Evolutionary conservation across 768 basidiomycete species (phyloP), one percentile per base, ranked within the genome.

Genomic region (Boletus bicolor): DNA sequence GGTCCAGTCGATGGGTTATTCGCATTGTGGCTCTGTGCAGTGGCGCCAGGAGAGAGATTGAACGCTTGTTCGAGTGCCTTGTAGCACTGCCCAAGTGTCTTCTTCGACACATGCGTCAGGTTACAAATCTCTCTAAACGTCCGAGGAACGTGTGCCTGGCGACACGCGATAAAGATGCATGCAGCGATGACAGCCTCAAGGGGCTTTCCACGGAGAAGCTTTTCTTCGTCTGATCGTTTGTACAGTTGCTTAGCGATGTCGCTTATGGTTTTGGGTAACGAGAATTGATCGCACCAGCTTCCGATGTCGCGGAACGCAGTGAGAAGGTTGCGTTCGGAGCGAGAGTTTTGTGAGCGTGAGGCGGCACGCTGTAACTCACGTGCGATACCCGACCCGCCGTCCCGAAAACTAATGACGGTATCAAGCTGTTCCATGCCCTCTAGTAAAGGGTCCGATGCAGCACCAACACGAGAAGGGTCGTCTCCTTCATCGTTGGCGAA

Each of bases 401-500:
- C 97, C 49, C 89, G 85, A 74, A 96, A 97, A 62, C 91, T 91
- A 72, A 98, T 98, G 54, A 92, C 83, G 35, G 97, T 98, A 65
- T 94, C 89, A 45, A 98, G 82, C 71, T 96, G 91, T 67, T 97
- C 95, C 65, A 93, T 87, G 38, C 93, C 94, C 71, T 98, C 93
- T 76, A 98, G 80, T 42, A 95, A 76, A 32, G 95, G 93, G 72
- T 98, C 93, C 19, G 88, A 84, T 43, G 94, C 93, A 52, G 93
- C 94, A 76, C 97, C 97, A 64, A 99, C 97, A 89, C 97, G 97
- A 62, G 97, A 98, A 59, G 97, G 97, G 72, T 99, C 97, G 71
- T 98, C 96, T 59, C 96, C 95, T 78, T 99, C 97, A 66, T 98
- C 96, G 70, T 98, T 97, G 62, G 97, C 97, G 73, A 99, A 99